Evolutionary conservation across 192 early-diverging fungal species (phyloP).

Genomic region (Coemansia sp.): DNA sequence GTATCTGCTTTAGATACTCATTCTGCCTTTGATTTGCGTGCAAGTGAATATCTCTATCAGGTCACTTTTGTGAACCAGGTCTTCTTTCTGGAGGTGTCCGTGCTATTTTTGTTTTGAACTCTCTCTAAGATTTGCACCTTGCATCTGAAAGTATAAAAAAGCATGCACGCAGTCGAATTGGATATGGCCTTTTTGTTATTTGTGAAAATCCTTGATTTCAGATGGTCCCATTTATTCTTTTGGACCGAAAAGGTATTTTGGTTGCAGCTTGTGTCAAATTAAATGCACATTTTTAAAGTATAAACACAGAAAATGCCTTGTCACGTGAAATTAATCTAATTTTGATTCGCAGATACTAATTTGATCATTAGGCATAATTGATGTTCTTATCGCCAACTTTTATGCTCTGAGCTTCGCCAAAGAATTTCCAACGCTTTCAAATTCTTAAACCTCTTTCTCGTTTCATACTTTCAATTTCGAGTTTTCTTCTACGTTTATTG

Average conservation of each 20-base stretch:
- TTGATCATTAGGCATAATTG: too few relatives aligned
- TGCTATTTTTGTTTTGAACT: background rate
- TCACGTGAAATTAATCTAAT: too few relatives aligned
- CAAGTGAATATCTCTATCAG: background rate
- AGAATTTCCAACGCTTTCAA: background rate
- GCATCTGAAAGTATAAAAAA: background rate
- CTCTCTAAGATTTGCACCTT: background rate
- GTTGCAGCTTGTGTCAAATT: too few relatives aligned
- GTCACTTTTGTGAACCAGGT: background rate
- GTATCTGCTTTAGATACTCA: too few relatives aligned
- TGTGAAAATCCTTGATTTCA: background rate
- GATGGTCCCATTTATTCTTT: background rate
- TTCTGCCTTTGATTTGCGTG: background rate
- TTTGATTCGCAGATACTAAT: too few relatives aligned
- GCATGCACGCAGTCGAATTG: background rate
- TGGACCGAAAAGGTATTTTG: too few relatives aligned
- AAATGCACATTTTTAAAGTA: too few relatives aligned
- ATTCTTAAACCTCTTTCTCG: background rate
- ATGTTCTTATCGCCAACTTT: background rate
- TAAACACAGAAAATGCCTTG: too few relatives aligned
- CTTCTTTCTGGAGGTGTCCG: background rate
- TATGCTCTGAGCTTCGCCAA: too few relatives aligned
- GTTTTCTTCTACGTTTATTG: slow-evolving; percentile 3
- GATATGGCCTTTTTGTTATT: background rate
- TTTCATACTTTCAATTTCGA: background rate